Conservation (phyloP, 495 filamentous ascomycete genomes). For the Aspergillus funiculosus region DNA sequence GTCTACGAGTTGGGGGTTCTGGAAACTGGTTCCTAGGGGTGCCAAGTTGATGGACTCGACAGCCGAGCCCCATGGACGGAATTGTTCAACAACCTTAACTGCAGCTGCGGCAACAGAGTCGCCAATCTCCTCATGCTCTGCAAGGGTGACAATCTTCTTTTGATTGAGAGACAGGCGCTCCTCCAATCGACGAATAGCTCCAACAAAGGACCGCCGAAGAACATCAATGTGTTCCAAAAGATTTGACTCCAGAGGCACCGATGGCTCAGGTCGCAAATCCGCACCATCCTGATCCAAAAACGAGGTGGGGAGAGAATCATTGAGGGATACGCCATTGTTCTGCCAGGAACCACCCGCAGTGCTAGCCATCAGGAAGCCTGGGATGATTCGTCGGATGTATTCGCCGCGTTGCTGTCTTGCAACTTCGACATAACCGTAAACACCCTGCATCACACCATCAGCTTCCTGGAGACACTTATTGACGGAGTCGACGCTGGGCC, state of each 20-base stretch:
- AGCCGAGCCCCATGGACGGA: conserved; percentile 77
- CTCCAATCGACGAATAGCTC: conserved; percentile 77
- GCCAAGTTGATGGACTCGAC: conserved; percentile 86
- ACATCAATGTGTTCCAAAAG: conserved; percentile 81
- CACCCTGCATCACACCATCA: conserved; percentile 86
- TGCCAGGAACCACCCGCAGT: conserved; percentile 85
- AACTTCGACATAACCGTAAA: conserved; percentile 93
- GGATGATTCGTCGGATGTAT: conserved; percentile 78
- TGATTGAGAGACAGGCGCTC: conserved; percentile 70
- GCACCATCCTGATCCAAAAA: conserved; percentile 75
- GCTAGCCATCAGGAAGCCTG: conserved; percentile 85
- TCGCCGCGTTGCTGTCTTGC: conserved; percentile 87
- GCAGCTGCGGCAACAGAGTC: conserved; percentile 70
- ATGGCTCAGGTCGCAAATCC: conserved; percentile 68
- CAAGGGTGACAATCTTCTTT: conserved; percentile 68
- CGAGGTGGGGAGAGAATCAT: conserved; percentile 63
- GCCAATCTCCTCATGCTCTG: conserved; percentile 64
- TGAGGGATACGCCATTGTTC: conserved; percentile 70
- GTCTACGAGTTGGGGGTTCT: conserved; percentile 80
- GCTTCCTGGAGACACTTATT: conserved; percentile 94
- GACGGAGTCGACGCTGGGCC: conserved; percentile 76
- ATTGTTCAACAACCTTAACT: conserved; percentile 73
- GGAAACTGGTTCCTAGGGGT: conserved; percentile 63
- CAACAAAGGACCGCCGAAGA: conserved; percentile 69
- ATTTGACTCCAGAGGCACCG: conserved; percentile 62